Base-by-base conservation (phyloP, 1,139 yeast species). In the Candida pseudoviswanathii region DNA sequence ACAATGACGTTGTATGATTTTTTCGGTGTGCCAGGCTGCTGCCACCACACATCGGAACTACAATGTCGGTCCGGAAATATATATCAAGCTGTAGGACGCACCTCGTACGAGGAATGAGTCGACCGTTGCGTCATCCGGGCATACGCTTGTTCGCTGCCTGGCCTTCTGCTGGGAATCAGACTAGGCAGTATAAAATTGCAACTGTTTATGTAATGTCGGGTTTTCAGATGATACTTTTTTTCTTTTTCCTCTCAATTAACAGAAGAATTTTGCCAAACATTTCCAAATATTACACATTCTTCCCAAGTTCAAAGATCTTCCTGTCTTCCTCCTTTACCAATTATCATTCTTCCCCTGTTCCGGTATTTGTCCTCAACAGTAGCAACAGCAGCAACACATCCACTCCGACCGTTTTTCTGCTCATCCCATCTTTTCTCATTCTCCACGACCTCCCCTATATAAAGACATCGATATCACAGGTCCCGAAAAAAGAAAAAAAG, bases 251-350 rank as follows among this genome's bases (percentile, higher is more conserved):
- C 26, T 8, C 24, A 37, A 24, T 21, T 21, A 25, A 25, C n/a
- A 37, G 4, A 25, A 37, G 41, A 25, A 37, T 37, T 37, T 25
- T 37, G 24, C n/a, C 30, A 37, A 37, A 37, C 41, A 37, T 37
- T 37, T 37, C 11, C 41, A 10, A 37, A 2, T 37, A 37, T 37
- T 37, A 37, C 41, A 37, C 16, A 10, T 25, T 37, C 30, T 33
- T 24, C 22, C 16, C 16, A 16, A 16, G 16, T 16, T 16, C 16
- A 16, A 16, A 36, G 41, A 37, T 37, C 41, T 37, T 37, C 41
- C 22, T 16, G 16, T 2, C 16, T 16, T 16, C 16, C 16, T 16
- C 16, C 16, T 16, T 16, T 16, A 16, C 16, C 3, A 7, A 5
- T n/a, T 37, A 37, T 37, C 41, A 25, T 37, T 37, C 39, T 22